Conservation (phyloP, 495 filamentous ascomycete genomes). For the Umbilicaria muhlenbergii region DNA sequence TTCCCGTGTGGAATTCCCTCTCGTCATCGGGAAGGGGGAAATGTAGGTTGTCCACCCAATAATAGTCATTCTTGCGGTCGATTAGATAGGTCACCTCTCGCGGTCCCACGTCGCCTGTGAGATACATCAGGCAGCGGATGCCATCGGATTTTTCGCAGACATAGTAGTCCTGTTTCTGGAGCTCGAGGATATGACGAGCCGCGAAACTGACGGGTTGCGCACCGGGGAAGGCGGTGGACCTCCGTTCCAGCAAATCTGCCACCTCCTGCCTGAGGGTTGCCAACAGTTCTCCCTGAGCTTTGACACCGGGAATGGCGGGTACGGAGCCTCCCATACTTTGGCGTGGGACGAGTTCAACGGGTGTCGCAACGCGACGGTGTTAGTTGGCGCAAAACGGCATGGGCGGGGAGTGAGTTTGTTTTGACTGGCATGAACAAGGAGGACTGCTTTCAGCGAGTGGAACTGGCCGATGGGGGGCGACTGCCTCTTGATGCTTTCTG, state of each 20-base stretch:
- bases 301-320: constrained; percentile 38
- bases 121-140: constrained; percentile 85
- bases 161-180: constrained; percentile 75
- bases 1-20: constrained; percentile 58
- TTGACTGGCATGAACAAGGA: no score
- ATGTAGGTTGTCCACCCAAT: constrained; percentile 60
- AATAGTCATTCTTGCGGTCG: constrained; percentile 95
- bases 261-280: constrained; percentile 55
- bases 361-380: no score
- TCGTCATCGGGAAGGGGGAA: constrained; percentile 53
- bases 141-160: constrained; percentile 98
- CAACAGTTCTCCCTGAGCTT: constrained; percentile 39
- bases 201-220: constrained; percentile 91
- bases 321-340: constrained; percentile 9
- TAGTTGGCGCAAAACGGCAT: no score
- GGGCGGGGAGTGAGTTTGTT: no score
- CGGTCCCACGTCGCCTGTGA: constrained; percentile 39
- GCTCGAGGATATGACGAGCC: constrained; percentile 56
- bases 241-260: constrained; percentile 54
- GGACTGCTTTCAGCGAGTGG: no score
- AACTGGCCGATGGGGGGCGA: no score
- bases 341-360: no score
- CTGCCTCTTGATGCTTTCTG: no score
- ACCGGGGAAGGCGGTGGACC: constrained; percentile 59
- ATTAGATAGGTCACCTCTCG: constrained; percentile 66